Percentiles rank a stretch among this genome's conserved stretches.
These are phyloP conservation scores for Perilla frutescens DNA, from an alignment of 257 asterid genomes.

Conservation along the genomic window DNA sequence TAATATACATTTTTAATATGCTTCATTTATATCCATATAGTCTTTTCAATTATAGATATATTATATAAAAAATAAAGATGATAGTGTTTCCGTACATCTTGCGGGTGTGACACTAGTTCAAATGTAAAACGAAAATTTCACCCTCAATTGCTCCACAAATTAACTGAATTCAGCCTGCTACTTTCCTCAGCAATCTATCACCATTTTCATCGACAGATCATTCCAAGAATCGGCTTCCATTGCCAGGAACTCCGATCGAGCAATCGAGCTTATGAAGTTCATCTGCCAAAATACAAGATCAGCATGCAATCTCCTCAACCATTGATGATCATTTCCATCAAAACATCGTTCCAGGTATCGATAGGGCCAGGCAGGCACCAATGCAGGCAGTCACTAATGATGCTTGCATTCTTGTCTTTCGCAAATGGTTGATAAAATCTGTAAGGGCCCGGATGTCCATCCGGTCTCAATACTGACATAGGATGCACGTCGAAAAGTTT, in stretches of 20 bases:
- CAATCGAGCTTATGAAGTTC: not conserved
- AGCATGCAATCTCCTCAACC: constrained; percentile 34
- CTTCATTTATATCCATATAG: too few species aligned
- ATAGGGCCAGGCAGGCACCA: constrained; percentile 97
- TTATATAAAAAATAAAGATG: too few species aligned
- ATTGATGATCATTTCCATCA: constrained; percentile 70
- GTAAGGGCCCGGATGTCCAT: constrained; percentile 88
- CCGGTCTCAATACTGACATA: constrained; percentile 78
- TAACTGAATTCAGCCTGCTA: too few species aligned
- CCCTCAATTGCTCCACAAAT: too few species aligned
- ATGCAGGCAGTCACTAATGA: constrained; percentile 75
- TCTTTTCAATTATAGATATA: too few species aligned
- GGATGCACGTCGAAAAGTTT: constrained; percentile 59
- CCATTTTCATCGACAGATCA: not conserved
- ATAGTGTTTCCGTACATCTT: too few species aligned
- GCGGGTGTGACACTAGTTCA: too few species aligned
- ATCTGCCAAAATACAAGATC: constrained; percentile 16
- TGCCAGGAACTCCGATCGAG: not conserved
- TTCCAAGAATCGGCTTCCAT: not conserved
- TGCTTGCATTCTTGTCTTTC: constrained; percentile 41
- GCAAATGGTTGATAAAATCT: constrained; percentile 66
- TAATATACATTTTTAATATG: too few species aligned
- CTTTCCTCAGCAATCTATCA: not conserved
- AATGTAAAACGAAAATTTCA: not conserved
- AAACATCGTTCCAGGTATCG: constrained; percentile 83